These are phyloP conservation scores for Xylogone sp. DNA, from an alignment of 2,329 filamentous ascomycete species.

Conservation along the genomic window DNA sequence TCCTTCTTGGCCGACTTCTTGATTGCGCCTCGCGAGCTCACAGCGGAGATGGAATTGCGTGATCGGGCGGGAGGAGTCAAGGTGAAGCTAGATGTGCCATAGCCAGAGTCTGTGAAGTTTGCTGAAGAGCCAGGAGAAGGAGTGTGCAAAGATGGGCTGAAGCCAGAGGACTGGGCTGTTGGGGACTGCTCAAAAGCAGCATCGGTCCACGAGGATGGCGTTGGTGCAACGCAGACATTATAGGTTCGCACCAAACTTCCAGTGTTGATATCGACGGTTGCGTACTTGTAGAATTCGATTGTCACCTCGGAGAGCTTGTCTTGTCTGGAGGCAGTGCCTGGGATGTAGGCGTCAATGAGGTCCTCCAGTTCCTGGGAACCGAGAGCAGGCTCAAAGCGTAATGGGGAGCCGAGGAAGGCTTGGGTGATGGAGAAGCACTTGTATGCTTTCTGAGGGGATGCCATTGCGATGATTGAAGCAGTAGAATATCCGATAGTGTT, in stretches of 20 bases:
- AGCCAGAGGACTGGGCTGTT: slow-evolving; percentile 48
- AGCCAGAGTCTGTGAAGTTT: slow-evolving; percentile 30
- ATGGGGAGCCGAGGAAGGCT: slow-evolving; percentile 49
- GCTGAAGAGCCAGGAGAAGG: slow-evolving; percentile 39
- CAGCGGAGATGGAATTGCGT: background rate
- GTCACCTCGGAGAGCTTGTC: slow-evolving; percentile 57
- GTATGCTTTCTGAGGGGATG: background rate
- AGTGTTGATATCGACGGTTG: slow-evolving; percentile 54
- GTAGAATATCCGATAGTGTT: background rate
- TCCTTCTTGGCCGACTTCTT: slow-evolving; percentile 18
- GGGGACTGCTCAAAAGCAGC: slow-evolving; percentile 29
- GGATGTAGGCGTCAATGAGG: slow-evolving; percentile 54
- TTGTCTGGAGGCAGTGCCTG: slow-evolving; percentile 47
- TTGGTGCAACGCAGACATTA: slow-evolving; percentile 30
- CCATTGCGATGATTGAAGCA: background rate
- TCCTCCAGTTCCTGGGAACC: slow-evolving; percentile 57
- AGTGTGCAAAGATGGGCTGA: slow-evolving; percentile 36
- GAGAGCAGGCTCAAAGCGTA: slow-evolving; percentile 66
- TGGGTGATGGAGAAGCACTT: slow-evolving; percentile 49
- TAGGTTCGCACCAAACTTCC: slow-evolving; percentile 50
- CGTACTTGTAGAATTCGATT: slow-evolving; percentile 55
- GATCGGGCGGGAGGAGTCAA: slow-evolving; percentile 16
- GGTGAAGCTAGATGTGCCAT: slow-evolving; percentile 16
- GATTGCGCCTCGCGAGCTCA: slow-evolving; percentile 20
- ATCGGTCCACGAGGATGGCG: too few relatives aligned